Evolutionary conservation across 192 early-diverging fungal species (phyloP).

Genomic region (Rhizoclosmatium sp.): DNA sequence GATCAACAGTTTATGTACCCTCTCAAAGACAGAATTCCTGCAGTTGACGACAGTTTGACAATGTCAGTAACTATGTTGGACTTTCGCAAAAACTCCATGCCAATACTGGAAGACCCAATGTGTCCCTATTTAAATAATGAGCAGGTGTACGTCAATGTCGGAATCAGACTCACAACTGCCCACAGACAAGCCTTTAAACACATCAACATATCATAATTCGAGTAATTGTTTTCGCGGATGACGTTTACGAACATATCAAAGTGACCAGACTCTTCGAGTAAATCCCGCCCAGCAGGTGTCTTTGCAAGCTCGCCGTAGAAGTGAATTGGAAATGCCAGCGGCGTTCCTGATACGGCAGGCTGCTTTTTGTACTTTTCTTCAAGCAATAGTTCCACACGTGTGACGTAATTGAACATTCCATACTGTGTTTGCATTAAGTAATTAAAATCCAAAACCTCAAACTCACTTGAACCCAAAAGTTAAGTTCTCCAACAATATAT

Average conservation of each 20-base stretch:
- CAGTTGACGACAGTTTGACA: slow-evolving; percentile 70
- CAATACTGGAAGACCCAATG: slow-evolving; percentile 73
- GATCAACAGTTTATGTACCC: slow-evolving; percentile 59
- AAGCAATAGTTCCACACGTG: slow-evolving; percentile 70
- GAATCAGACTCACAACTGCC: slow-evolving; percentile 68
- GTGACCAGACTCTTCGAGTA: slow-evolving; percentile 71
- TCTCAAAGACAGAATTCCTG: slow-evolving; percentile 73
- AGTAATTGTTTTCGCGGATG: slow-evolving; percentile 59
- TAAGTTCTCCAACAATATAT: slow-evolving; percentile 79
- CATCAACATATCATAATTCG: slow-evolving; percentile 38
- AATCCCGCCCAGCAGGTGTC: slow-evolving; percentile 74
- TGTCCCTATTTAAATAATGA: slow-evolving; percentile 61
- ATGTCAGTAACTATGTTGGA: slow-evolving; percentile 78
- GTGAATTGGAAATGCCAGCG: slow-evolving; percentile 60
- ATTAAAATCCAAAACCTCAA: background rate
- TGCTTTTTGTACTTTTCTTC: slow-evolving; percentile 48
- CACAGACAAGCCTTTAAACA: slow-evolving; percentile 78
- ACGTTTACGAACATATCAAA: slow-evolving; percentile 68
- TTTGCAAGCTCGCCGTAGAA: slow-evolving; percentile 83
- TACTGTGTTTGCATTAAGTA: slow-evolving; percentile 38
- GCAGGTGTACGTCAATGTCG: background rate
- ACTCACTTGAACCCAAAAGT: slow-evolving; percentile 80
- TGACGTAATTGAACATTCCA: slow-evolving; percentile 72
- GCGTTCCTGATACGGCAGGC: background rate
- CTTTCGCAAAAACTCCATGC: slow-evolving; percentile 74